These are phyloP conservation scores for Monosporascus sp. DNA, from an alignment of 2,329 filamentous ascomycete genomes.

Conservation along the genomic window DNA sequence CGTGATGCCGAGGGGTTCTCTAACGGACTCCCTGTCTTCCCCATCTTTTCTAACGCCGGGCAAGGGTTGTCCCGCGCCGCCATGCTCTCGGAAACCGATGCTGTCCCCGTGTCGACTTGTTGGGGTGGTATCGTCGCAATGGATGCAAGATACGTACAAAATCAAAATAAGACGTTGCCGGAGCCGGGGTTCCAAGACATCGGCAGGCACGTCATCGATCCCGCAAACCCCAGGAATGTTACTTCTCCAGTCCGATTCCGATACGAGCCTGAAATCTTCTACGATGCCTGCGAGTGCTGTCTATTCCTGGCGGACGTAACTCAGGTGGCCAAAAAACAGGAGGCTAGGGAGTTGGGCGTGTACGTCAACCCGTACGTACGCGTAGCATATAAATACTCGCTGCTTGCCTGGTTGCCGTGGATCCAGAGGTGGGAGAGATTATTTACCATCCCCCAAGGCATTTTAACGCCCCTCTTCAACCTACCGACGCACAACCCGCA, in stretches of 20 bases:
- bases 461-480: conserved; percentile 51
- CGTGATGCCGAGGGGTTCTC: conserved; percentile 61
- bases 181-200: conserved; percentile 28
- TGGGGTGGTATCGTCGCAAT: conserved; percentile 75
- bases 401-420: conserved; percentile 54
- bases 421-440: conserved; percentile 63
- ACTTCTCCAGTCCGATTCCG: conserved; percentile 49
- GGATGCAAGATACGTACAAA: conserved; percentile 56
- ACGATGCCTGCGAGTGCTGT: conserved; percentile 63
- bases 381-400: conserved; percentile 58
- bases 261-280: conserved; percentile 53
- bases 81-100: conserved; percentile 55
- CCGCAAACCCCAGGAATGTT: conserved; percentile 23
- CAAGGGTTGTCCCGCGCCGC: conserved; percentile 54
- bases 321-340: conserved; percentile 30
- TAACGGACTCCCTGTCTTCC: conserved; percentile 61
- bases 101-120: conserved; percentile 67
- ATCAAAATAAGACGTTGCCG: conserved; percentile 27
- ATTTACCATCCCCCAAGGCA: conserved; percentile 52
- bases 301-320: conserved; percentile 48
- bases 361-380: conserved; percentile 74
- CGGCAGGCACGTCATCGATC: conserved; percentile 31
- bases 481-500: conserved; percentile 59
- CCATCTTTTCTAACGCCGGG: conserved; percentile 56
- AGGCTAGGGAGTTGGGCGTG: conserved; percentile 48